Percentiles rank a stretch among this genome's conserved stretches.
Evolutionary conservation across 768 basidiomycete species (phyloP).

Genomic region (Mycena vulgaris): DNA sequence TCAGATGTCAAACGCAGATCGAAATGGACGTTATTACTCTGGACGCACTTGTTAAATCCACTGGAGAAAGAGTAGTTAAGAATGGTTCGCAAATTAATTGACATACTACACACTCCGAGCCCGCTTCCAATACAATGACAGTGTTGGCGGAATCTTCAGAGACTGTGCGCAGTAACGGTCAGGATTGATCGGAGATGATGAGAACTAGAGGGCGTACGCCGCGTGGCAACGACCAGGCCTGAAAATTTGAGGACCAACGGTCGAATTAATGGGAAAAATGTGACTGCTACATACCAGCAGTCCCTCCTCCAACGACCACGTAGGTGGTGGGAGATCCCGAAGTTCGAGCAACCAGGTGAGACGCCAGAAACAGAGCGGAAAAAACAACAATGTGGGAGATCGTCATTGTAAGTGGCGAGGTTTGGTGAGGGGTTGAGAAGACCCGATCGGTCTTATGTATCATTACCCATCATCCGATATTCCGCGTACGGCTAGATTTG

Average conservation of each 20-base stretch:
- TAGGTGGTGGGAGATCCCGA: slow-evolving; percentile 14
- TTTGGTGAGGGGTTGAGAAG: slow-evolving; percentile 4
- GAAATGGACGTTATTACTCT: slow-evolving; percentile 5
- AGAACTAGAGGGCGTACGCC: slow-evolving; percentile 4
- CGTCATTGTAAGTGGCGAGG: slow-evolving; percentile 13
- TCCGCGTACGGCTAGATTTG: too few relatives aligned
- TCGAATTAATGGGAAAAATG: background rate
- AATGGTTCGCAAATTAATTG: slow-evolving; percentile 1
- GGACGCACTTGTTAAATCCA: slow-evolving; percentile 22
- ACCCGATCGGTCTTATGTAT: slow-evolving; percentile 3
- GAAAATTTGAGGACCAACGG: background rate
- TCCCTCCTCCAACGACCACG: slow-evolving; percentile 21
- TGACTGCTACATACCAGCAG: slow-evolving; percentile 15
- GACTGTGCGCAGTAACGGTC: slow-evolving; percentile 6
- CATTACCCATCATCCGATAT: background rate
- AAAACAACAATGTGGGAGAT: slow-evolving; percentile 16
- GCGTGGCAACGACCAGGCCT: slow-evolving; percentile 19
- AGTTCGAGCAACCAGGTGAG: slow-evolving; percentile 7
- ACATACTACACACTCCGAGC: slow-evolving; percentile 10
- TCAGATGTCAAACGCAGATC: background rate
- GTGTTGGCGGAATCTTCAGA: slow-evolving; percentile 7
- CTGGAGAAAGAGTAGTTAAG: slow-evolving; percentile 17
- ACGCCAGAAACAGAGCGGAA: slow-evolving; percentile 2
- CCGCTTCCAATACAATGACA: slow-evolving; percentile 23
- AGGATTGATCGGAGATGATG: background rate